Percentiles rank a stretch among this genome's conserved stretches.
These are phyloP conservation scores for Achaetomium macrosporum DNA, from an alignment of 2,329 filamentous ascomycete species.

Conservation along the genomic window DNA sequence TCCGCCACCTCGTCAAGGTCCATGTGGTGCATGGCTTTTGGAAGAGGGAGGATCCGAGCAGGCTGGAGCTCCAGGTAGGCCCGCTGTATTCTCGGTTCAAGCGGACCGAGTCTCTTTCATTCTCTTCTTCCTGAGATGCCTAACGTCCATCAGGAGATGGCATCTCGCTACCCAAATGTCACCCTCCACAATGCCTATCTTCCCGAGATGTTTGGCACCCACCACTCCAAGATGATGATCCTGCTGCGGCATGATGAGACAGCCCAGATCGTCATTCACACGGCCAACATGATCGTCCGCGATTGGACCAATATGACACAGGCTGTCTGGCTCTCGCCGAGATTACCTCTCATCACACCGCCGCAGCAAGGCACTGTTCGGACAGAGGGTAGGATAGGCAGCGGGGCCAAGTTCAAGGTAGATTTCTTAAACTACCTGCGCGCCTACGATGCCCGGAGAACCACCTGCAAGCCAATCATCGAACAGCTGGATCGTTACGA, in stretches of 20 bases:
- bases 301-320: conserved; percentile 90
- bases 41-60: conserved; percentile 60
- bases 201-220: conserved; percentile 79
- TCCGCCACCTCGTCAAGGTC: conserved; percentile 43
- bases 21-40: conserved; percentile 58
- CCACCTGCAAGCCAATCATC: conserved; percentile 49
- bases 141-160: conserved; percentile 48
- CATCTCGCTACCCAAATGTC: conserved; percentile 59
- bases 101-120: background rate
- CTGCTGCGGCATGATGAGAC: conserved; percentile 69
- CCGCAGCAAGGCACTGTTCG: conserved; percentile 8
- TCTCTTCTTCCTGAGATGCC: background rate
- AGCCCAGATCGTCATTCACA: conserved; percentile 78
- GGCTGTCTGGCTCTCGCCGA: conserved; percentile 71
- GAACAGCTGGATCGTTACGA: conserved; percentile 57
- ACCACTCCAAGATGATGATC: conserved; percentile 85
- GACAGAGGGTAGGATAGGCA: conserved; percentile 41
- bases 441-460: conserved; percentile 55
- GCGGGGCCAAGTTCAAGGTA: conserved; percentile 65
- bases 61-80: conserved; percentile 51
- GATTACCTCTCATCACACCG: conserved; percentile 49
- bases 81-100: background rate
- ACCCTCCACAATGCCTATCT: conserved; percentile 68
- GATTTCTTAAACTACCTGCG: conserved; percentile 69
- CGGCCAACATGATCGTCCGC: conserved; percentile 81